Evolutionary conservation across 2,329 filamentous ascomycete genomes (phyloP).

Genomic region (Rhynchosporium agropyri): DNA sequence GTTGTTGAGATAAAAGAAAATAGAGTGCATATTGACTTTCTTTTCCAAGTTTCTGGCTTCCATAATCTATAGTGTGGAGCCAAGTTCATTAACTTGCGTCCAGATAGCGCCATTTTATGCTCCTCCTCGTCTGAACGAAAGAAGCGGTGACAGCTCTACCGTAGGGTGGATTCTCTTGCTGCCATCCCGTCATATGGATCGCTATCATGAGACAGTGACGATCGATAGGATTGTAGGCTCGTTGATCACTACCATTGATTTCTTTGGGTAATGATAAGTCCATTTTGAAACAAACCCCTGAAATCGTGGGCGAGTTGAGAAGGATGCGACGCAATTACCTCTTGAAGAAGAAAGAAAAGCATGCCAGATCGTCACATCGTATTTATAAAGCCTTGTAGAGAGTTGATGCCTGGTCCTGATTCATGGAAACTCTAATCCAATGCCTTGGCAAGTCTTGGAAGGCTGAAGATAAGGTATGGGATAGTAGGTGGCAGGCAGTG

Average conservation of each 20-base stretch:
- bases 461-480: neutral
- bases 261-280: constrained; percentile 22
- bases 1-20: constrained; percentile 9
- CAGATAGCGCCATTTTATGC: neutral
- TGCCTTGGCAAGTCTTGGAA: constrained; percentile 3
- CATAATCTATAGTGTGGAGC: neutral
- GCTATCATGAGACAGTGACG: constrained; percentile 1
- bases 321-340: constrained; percentile 8
- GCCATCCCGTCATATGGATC: constrained; percentile 5
- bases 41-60: neutral
- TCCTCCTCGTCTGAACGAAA: constrained; percentile 8
- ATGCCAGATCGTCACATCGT: constrained; percentile 14
- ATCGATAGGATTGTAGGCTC: constrained; percentile 5
- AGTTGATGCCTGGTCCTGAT: constrained; percentile 10
- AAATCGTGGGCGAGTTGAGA: constrained; percentile 5
- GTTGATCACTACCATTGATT: constrained; percentile 17
- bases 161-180: neutral
- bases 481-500: too few relatives aligned
- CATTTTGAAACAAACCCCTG: constrained; percentile 20
- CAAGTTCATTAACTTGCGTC: neutral
- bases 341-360: neutral
- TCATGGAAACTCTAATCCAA: constrained; percentile 4
- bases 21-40: constrained; percentile 13
- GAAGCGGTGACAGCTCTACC: neutral
- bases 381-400: neutral